Conservation (phyloP, 2,329 filamentous ascomycete genomes). For the Scolecobasidium constrictum region DNA sequence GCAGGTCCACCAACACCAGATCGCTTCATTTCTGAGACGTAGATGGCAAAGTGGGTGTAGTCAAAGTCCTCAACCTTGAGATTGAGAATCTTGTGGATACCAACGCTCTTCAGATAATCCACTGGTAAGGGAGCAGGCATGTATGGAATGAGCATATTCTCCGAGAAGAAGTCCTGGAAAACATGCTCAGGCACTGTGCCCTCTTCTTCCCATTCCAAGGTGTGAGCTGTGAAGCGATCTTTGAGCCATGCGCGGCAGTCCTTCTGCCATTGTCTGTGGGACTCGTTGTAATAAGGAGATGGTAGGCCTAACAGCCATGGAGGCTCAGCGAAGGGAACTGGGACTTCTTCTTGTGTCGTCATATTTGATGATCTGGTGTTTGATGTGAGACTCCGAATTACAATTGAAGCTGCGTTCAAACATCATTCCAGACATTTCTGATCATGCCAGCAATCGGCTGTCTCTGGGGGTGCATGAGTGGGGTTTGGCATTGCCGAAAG, state of each 20-base stretch:
- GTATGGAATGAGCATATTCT: conserved; percentile 62
- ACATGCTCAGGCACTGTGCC: conserved; percentile 54
- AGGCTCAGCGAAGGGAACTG: conserved; percentile 60
- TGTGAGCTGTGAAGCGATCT: conserved; percentile 50
- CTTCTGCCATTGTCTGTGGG: conserved; percentile 56
- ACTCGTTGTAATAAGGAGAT: conserved; percentile 58
- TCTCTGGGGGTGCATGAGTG: no score
- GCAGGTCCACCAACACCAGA: conserved; percentile 53
- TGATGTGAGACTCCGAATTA: no score
- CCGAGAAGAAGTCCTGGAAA: conserved; percentile 51
- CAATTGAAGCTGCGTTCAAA: no score
- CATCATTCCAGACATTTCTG: no score
- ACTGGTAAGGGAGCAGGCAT: conserved; percentile 59
- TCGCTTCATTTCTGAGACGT: conserved; percentile 40
- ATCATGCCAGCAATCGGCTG: no score
- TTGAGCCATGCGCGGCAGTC: conserved; percentile 55
- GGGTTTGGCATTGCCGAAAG: no score
- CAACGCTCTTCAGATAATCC: conserved; percentile 53
- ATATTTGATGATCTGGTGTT: no score
- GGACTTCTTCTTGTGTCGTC: background rate
- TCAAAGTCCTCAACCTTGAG: conserved; percentile 65
- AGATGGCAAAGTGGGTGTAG: conserved; percentile 42
- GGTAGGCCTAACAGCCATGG: conserved; percentile 60
- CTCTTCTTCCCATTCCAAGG: conserved; percentile 58
- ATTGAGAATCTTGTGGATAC: conserved; percentile 55